Evolutionary conservation across 768 basidiomycete species (phyloP), one percentile per base, ranked within the genome.

Genomic region (Hygrocybe punicea): DNA sequence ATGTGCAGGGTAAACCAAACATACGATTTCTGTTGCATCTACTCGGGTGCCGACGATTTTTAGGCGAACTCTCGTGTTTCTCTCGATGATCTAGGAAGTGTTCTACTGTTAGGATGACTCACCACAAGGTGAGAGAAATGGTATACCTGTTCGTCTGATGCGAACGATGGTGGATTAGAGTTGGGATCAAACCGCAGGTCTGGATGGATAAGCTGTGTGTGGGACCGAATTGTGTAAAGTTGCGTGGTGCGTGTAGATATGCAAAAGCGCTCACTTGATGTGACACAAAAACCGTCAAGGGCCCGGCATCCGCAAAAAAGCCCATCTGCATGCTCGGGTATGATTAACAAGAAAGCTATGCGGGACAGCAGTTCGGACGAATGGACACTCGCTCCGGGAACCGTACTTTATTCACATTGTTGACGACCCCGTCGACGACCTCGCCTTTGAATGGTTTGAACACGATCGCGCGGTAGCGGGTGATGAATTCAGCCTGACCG

Each of bases 391-490:
- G 46, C 5, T 33, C 29, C 4, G 8, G 29, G 14, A 24, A 21
- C 53, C 85, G 65, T 63, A 93, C 96, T 82, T 97, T 97, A 71
- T 87, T 95, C 35, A 99, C 97, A 59, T 91, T 94, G 65, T 87
- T 89, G 16, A 99, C 96, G 3, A 94, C 87, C 0, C 93, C 96
- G 69, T 99, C 97, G 16, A 99, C 91, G 4, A 98, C 96, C 69
- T 99, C 96, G 9, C 94, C 95, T 72, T 98, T 97, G 82, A 98
- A 98, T n/a, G 97, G 97, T 73, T 98, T 95, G 83, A 97, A 98
- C 17, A 99, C 96, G 62, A 99, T 93, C 6, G 97, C 97, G 24
- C 89, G 86, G 73, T 98, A 99, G 54, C 89, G 80, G 19, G 93
- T 93, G 61, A 92, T 82, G 71, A 99, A 99, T 74, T 98, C 93